These are phyloP conservation scores for Dothistroma pini DNA, from an alignment of 2,329 filamentous ascomycete genomes.

Conservation along the genomic window DNA sequence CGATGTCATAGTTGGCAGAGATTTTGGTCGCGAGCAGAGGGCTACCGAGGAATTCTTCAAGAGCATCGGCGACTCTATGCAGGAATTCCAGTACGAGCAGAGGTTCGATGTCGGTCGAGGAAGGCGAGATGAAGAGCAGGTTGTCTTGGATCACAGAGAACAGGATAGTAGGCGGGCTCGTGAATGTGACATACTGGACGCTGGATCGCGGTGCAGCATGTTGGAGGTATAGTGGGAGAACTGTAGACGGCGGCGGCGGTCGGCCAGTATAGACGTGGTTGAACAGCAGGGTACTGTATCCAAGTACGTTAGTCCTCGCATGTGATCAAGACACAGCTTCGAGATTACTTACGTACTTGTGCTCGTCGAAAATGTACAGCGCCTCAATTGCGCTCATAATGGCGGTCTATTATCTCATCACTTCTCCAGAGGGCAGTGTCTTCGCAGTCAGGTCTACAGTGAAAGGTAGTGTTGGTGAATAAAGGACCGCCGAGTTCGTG, in stretches of 20 bases:
- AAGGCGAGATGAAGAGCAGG: slow-evolving; percentile 78
- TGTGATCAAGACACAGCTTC: slow-evolving; percentile 8
- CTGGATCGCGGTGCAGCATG: slow-evolving; percentile 78
- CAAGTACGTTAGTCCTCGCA: slow-evolving; percentile 11
- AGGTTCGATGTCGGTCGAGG: slow-evolving; percentile 83
- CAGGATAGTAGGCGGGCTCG: slow-evolving; percentile 79
- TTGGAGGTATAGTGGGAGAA: slow-evolving; percentile 83
- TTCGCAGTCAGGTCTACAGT: background rate
- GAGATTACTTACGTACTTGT: slow-evolving; percentile 63
- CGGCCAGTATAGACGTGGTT: slow-evolving; percentile 84
- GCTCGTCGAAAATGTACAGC: slow-evolving; percentile 94
- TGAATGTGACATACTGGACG: slow-evolving; percentile 77
- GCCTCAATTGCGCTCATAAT: slow-evolving; percentile 77
- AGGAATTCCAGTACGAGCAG: slow-evolving; percentile 90
- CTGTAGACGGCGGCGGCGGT: slow-evolving; percentile 68
- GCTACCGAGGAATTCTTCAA: slow-evolving; percentile 90
- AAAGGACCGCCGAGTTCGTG: background rate
- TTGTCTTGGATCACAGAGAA: slow-evolving; percentile 87
- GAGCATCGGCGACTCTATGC: slow-evolving; percentile 83
- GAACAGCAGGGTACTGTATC: slow-evolving; percentile 69
- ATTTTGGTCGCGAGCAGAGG: slow-evolving; percentile 83
- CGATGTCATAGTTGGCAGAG: slow-evolving; percentile 86
- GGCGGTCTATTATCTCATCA: slow-evolving; percentile 14
- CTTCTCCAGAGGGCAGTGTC: background rate
- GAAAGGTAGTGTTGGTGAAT: background rate